A percentile compares a stretch with the other conserved stretches of the same genome.
These are phyloP conservation scores for Diaporthe citriasiana DNA, from an alignment of 2,329 filamentous ascomycete genomes.

Conservation along the genomic window DNA sequence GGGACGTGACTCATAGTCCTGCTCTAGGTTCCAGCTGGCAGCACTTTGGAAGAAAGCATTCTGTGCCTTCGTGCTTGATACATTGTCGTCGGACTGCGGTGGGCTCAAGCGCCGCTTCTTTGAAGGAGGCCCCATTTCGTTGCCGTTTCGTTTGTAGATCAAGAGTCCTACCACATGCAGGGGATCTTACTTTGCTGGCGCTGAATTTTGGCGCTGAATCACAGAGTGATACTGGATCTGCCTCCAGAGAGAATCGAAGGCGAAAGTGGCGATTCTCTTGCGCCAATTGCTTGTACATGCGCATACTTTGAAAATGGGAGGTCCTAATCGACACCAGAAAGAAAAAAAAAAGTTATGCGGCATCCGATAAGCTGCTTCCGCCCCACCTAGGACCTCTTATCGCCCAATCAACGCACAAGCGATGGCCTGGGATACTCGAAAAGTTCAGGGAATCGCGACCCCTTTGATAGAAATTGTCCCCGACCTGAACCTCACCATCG, in stretches of 20 bases:
- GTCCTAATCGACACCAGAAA: background rate
- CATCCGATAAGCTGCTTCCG: constrained; percentile 5
- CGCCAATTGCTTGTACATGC: background rate
- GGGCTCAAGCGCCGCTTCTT: constrained; percentile 74
- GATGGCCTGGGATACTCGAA: constrained; percentile 7
- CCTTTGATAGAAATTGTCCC: constrained; percentile 23
- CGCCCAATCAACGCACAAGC: constrained; percentile 15
- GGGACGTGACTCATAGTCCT: constrained; percentile 87
- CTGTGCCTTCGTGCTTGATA: constrained; percentile 58
- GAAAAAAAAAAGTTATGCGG: constrained; percentile 30
- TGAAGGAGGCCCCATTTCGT: constrained; percentile 63
- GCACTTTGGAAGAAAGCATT: constrained; percentile 81
- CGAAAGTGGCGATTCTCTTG: background rate
- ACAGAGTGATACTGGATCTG: background rate
- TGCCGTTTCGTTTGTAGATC: background rate
- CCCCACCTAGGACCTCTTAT: constrained; percentile 24
- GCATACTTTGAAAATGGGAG: background rate
- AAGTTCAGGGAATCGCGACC: constrained; percentile 30
- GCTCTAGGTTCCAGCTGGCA: constrained; percentile 89
- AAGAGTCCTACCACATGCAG: background rate
- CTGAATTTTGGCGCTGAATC: no score
- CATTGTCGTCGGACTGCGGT: constrained; percentile 59
- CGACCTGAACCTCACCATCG: constrained; percentile 15
- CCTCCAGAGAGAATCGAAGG: background rate
- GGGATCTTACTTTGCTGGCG: background rate